These are phyloP conservation scores for Tulasnella sp. DNA, from an alignment of 768 basidiomycete genomes.

Conservation along the genomic window DNA sequence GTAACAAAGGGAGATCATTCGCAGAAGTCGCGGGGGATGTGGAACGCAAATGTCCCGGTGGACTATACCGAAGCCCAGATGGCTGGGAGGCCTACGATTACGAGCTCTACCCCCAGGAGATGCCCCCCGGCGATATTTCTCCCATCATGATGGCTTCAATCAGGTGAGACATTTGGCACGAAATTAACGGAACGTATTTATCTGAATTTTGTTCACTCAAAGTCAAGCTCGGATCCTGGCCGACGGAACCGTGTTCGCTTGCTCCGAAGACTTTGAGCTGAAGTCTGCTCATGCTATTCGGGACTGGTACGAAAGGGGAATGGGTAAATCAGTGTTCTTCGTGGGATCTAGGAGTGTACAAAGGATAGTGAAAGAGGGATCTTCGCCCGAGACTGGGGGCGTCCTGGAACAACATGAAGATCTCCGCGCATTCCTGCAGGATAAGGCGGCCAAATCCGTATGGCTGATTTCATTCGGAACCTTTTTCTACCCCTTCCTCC, in stretches of 20 bases:
- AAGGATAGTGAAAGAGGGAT: neutral
- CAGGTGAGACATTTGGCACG: neutral
- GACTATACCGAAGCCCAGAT: neutral
- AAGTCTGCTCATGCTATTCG: neutral
- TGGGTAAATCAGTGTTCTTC: neutral
- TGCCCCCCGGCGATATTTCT: neutral
- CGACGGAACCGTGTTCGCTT: neutral
- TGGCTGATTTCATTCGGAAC: conserved; percentile 18
- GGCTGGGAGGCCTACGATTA: neutral
- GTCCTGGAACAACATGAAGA: neutral
- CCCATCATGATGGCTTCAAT: neutral
- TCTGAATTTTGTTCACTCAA: neutral
- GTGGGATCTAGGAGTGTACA: neutral
- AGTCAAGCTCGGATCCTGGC: neutral
- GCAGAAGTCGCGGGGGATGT: neutral
- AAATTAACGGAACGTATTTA: neutral
- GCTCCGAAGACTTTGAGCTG: neutral
- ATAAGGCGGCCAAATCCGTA: conserved; percentile 9
- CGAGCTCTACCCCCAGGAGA: neutral
- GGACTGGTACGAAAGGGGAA: neutral
- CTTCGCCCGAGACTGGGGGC: neutral
- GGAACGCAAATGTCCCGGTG: neutral
- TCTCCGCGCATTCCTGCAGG: neutral
- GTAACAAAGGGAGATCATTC: neutral
- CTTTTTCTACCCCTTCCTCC: conserved; percentile 6